phyloP scores from a whole-genome alignment of 352 stramenopile species.

The Albugo laibachii region DNA sequence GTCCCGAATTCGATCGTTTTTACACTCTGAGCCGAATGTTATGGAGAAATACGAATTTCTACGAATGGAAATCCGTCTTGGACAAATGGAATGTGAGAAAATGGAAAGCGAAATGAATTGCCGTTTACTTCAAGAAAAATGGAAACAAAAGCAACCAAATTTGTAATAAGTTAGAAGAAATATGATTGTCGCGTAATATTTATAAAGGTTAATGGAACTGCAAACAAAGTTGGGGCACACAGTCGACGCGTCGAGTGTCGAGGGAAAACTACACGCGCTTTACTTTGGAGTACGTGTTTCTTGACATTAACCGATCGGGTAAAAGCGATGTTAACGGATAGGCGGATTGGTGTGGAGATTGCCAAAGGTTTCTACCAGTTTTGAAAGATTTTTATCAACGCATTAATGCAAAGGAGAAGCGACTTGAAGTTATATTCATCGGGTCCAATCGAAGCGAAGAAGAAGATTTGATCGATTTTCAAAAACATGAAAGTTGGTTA shows the following conservation, averaged over 20 bases:
- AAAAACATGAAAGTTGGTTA: constrained; percentile 64
- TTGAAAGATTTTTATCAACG: constrained; percentile 55
- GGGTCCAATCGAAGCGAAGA: constrained; percentile 35
- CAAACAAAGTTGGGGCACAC: too few relatives aligned
- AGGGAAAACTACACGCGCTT: constrained; percentile 36
- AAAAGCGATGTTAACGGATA: constrained; percentile 8
- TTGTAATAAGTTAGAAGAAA: background rate
- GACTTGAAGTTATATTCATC: constrained; percentile 62
- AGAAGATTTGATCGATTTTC: constrained; percentile 41
- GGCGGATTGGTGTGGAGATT: constrained; percentile 73
- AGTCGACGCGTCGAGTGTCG: constrained; percentile 1
- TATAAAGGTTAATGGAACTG: too few relatives aligned
- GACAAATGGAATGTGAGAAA: constrained; percentile 82
- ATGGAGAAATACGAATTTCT: constrained; percentile 25
- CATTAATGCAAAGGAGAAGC: constrained; percentile 15
- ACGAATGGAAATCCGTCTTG: constrained; percentile 74
- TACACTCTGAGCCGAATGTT: constrained; percentile 13
- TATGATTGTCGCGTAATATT: too few relatives aligned
- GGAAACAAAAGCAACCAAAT: background rate
- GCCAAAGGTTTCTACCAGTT: constrained; percentile 49
- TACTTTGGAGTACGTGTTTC: constrained; percentile 39
- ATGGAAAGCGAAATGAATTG: constrained; percentile 41
- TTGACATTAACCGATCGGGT: background rate
- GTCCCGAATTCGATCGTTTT: too few relatives aligned
- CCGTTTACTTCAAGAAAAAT: background rate